A percentile compares a stretch with the other conserved stretches of the same genome.
phyloP scores from a whole-genome alignment of 139 green algal genomes.

The Mesotaenium endlicherianum region DNA sequence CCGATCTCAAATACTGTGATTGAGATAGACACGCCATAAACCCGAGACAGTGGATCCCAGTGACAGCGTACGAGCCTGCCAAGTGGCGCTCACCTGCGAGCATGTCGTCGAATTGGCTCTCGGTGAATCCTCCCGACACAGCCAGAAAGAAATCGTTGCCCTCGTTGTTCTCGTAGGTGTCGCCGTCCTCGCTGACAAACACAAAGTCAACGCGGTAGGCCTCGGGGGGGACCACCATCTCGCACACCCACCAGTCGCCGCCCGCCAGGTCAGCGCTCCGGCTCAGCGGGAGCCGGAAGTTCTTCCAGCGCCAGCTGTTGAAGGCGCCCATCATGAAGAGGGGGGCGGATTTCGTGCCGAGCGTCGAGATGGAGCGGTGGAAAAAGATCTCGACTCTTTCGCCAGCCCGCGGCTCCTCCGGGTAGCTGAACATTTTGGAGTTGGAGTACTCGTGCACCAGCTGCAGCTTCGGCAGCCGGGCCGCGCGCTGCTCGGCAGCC shows the following conservation, averaged over 20 bases:
- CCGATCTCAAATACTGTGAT: too few species aligned
- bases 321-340: slow-evolving; percentile 36
- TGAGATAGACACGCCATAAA: too few species aligned
- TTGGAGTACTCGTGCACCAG: slow-evolving; percentile 28
- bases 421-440: slow-evolving; percentile 44
- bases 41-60: background rate
- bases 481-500: background rate
- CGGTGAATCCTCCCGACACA: slow-evolving; percentile 17
- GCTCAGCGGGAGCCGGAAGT: slow-evolving; percentile 23
- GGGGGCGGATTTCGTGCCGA: background rate
- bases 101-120: slow-evolving; percentile 16
- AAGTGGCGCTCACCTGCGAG: background rate
- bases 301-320: slow-evolving; percentile 44
- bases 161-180: slow-evolving; percentile 46
- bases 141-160: slow-evolving; percentile 28
- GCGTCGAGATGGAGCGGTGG: background rate
- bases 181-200: slow-evolving; percentile 34
- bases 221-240: slow-evolving; percentile 4
- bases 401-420: slow-evolving; percentile 2
- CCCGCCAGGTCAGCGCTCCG: slow-evolving; percentile 8
- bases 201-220: slow-evolving; percentile 50
- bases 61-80: background rate
- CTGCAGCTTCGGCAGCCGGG: slow-evolving; percentile 30
- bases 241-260: slow-evolving; percentile 36
- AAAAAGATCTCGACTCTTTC: slow-evolving; percentile 38